These are phyloP conservation scores for Fraxinus greggii DNA, from an alignment of 305 asterid genomes.

Conservation along the genomic window DNA sequence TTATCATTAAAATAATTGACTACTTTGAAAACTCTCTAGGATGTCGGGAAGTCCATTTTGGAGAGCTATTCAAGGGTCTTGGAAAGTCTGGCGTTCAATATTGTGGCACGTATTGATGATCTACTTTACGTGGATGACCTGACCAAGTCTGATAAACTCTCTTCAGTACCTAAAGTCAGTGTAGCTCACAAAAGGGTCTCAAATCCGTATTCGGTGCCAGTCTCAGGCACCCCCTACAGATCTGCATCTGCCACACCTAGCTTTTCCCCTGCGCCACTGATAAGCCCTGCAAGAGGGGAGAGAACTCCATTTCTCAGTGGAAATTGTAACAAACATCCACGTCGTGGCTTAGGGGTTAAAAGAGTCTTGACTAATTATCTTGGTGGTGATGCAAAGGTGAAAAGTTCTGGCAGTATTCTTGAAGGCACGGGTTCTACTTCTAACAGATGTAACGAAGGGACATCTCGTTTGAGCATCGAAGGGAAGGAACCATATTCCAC, in stretches of 20 bases:
- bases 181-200: slow-evolving; percentile 46
- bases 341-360: slow-evolving; percentile 76
- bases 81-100: slow-evolving; percentile 85
- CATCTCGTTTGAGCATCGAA: slow-evolving; percentile 28
- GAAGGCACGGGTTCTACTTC: slow-evolving; percentile 61
- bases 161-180: slow-evolving; percentile 37
- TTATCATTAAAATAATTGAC: neutral
- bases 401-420: slow-evolving; percentile 35
- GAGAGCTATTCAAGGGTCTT: slow-evolving; percentile 98
- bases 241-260: slow-evolving; percentile 56
- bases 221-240: slow-evolving; percentile 68
- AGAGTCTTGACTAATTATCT: slow-evolving; percentile 74
- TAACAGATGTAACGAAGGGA: slow-evolving; percentile 41
- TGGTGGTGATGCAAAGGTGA: slow-evolving; percentile 53
- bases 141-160: slow-evolving; percentile 49
- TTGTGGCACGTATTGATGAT: slow-evolving; percentile 78
- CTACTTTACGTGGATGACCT: slow-evolving; percentile 76
- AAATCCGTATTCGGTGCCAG: slow-evolving; percentile 44
- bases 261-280: slow-evolving; percentile 54
- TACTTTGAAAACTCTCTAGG: slow-evolving; percentile 38
- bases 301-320: slow-evolving; percentile 46
- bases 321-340: slow-evolving; percentile 40
- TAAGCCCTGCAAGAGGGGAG: slow-evolving; percentile 62
- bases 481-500: slow-evolving; percentile 38
- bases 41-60: slow-evolving; percentile 74